Base-by-base conservation (phyloP, 2,329 filamentous ascomycete genomes). In the Trichoderma sp. region DNA sequence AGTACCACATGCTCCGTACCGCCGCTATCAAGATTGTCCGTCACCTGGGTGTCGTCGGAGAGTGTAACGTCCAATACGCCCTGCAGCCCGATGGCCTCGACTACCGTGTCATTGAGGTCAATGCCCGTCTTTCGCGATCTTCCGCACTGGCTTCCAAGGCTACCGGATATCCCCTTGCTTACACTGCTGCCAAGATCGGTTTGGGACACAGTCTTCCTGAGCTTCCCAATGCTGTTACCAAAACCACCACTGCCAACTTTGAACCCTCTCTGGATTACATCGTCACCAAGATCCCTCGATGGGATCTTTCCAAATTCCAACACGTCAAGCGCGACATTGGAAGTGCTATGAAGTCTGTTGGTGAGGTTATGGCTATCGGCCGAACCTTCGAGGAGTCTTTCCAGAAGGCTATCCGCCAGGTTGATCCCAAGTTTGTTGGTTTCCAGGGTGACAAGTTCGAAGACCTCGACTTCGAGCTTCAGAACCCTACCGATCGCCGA, bases 281-380 rank as follows among this genome's bases (percentile, higher is more conserved):
- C 79, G 97, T 99, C 79, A 98, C 95, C 80, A 99, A 99, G 89
- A 98, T 99, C 80, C 97, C 97, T 80, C 92, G 97, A 82, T 99
- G 97, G 97, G 97, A 99, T 89, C 86, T 99, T 83, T 92, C 94
- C 88, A 99, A 99, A 88, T 99, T 99, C 89, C 96, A 98, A 87
- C 96, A 98, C 81, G 97, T 99, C 78, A 97, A 98, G 89, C 93
- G 97, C 77, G 94, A 97, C 82, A 98, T 99, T 83, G 97, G 97
- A 80, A 97, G 94, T 83, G 93, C 96, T 77, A 99, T 99, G 97
- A 99, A 98, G 88, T 98, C 95, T 29, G 95, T 99, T 75, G 97
- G 97, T 83, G 97, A 99, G 86, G 97, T 99, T 76, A 99, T 99
- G 97, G 97, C 97, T 78, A 98, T 99, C 81, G 97, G 97, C 79